These are phyloP conservation scores for Dioszegia crocea DNA, from an alignment of 768 basidiomycete species.

Conservation along the genomic window DNA sequence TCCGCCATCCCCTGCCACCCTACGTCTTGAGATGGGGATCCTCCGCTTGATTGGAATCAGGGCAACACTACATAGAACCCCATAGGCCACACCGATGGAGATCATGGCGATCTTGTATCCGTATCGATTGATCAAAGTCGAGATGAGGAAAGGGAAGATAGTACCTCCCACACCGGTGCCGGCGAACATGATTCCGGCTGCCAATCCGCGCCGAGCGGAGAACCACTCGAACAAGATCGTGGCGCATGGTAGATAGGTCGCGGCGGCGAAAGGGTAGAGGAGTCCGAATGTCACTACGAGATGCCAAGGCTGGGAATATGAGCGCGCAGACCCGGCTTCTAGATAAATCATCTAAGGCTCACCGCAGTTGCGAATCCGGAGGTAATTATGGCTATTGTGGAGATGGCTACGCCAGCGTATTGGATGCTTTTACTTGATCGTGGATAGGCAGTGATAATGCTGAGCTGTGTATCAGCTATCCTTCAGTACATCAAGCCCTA, in stretches of 20 bases:
- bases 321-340: too few species aligned
- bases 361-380: slow-evolving; percentile 39
- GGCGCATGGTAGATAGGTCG: slow-evolving; percentile 33
- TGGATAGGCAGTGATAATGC: slow-evolving; percentile 29
- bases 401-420: slow-evolving; percentile 23
- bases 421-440: slow-evolving; percentile 19
- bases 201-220: slow-evolving; percentile 33
- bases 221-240: slow-evolving; percentile 46
- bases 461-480: slow-evolving; percentile 1
- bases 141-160: slow-evolving; percentile 42
- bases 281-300: slow-evolving; percentile 36
- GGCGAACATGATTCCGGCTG: slow-evolving; percentile 39
- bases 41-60: slow-evolving; percentile 35
- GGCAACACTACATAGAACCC: slow-evolving; percentile 15
- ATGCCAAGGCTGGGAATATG: slow-evolving; percentile 47
- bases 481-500: too few species aligned
- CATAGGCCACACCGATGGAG: slow-evolving; percentile 34
- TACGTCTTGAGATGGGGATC: slow-evolving; percentile 21
- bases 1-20: not conserved
- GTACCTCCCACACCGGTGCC: slow-evolving; percentile 40
- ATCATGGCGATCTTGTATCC: slow-evolving; percentile 45
- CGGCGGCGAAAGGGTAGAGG: slow-evolving; percentile 30
- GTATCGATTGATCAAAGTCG: slow-evolving; percentile 27
- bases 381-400: slow-evolving; percentile 19
- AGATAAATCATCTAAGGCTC: too few species aligned